Evolutionary conservation across 257 asterid genomes (phyloP).

Genomic region (Solanum arcanum): DNA sequence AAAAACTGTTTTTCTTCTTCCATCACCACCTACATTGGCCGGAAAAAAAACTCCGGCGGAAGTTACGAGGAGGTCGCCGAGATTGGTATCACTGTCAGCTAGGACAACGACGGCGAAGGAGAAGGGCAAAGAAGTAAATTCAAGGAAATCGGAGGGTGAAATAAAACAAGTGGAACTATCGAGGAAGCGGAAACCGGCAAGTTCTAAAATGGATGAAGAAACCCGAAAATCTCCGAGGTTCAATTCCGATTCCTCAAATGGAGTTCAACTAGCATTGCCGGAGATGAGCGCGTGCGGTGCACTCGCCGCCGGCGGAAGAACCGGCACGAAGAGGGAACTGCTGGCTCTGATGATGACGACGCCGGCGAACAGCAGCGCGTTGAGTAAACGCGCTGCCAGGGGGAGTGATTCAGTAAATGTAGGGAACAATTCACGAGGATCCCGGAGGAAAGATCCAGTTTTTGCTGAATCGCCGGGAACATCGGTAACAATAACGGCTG

Average conservation of each 20-base stretch:
- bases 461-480: neutral
- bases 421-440: neutral
- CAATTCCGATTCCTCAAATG: neutral
- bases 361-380: neutral
- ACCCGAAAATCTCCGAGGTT: conserved; percentile 11
- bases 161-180: neutral
- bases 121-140: conserved; percentile 1
- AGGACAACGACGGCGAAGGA: neutral
- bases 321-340: neutral
- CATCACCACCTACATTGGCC: conserved; percentile 1
- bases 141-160: neutral
- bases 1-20: neutral
- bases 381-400: neutral
- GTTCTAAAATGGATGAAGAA: neutral
- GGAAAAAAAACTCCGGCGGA: neutral
- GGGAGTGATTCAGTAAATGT: neutral
- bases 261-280: conserved; percentile 12
- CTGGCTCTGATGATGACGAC: neutral
- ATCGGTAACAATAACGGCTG: neutral
- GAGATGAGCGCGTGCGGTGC: neutral
- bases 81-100: neutral
- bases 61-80: neutral
- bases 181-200: neutral
- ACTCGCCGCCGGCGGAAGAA: neutral
- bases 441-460: neutral